Evolutionary conservation across 352 stramenopile species (phyloP).

Genomic region (Peronospora destructor): DNA sequence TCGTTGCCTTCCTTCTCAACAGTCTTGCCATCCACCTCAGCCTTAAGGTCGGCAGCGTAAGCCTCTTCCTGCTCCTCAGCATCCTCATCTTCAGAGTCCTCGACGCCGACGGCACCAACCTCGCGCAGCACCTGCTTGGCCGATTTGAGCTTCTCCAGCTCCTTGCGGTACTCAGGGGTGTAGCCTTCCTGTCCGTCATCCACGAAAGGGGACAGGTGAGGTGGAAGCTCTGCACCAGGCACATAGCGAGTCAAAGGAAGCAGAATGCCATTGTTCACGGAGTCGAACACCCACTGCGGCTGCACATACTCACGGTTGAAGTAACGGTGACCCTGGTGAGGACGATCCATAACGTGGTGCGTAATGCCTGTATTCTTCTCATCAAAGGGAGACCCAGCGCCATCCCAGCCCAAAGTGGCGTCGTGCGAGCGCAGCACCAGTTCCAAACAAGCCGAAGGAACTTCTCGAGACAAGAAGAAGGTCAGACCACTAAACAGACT

Average conservation of each 20-base stretch:
- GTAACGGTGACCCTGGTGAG: constrained; percentile 84
- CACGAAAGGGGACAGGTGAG: constrained; percentile 93
- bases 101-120: constrained; percentile 35
- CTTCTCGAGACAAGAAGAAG: constrained; percentile 94
- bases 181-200: constrained; percentile 95
- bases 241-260: constrained; percentile 91
- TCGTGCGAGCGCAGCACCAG: constrained; percentile 93
- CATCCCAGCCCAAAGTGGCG: constrained; percentile 94
- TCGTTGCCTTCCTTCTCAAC: constrained; percentile 30
- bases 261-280: constrained; percentile 93
- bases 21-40: constrained; percentile 51
- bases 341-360: constrained; percentile 95
- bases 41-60: constrained; percentile 76
- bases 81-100: constrained; percentile 47
- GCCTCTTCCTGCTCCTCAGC: constrained; percentile 62
- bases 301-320: constrained; percentile 96
- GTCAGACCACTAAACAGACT: constrained; percentile 74
- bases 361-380: constrained; percentile 92
- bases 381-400: constrained; percentile 85
- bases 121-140: constrained; percentile 69
- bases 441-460: constrained; percentile 92
- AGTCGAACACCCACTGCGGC: constrained; percentile 99
- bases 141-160: constrained; percentile 81
- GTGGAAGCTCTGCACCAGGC: constrained; percentile 88
- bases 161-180: constrained; percentile 93